These are phyloP conservation scores for Schizothecium vesticola DNA, from an alignment of 495 filamentous ascomycete genomes.

Conservation along the genomic window DNA sequence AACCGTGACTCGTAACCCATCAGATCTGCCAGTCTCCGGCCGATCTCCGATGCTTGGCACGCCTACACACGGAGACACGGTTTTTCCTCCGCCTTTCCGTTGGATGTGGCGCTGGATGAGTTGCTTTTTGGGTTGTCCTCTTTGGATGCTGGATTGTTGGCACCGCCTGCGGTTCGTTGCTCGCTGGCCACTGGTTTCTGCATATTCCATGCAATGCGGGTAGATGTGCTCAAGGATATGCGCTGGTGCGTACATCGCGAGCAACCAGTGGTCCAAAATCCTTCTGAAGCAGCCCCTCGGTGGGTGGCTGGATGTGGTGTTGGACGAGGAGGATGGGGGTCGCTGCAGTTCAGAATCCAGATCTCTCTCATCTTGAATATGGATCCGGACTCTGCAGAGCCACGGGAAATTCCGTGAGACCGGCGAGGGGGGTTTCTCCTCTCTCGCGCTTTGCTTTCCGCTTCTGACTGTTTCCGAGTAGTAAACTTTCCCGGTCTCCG, in stretches of 20 bases:
- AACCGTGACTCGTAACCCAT: not conserved
- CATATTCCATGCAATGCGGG: not conserved
- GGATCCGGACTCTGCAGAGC: not conserved
- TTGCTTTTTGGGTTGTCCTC: not conserved
- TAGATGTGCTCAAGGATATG: not conserved
- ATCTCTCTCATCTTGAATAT: not conserved
- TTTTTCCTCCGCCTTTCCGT: not conserved
- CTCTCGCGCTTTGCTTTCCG: not conserved
- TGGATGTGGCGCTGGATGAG: not conserved
- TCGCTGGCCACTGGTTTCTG: not conserved
- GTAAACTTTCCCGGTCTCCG: not conserved
- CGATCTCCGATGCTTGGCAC: not conserved
- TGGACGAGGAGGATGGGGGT: not conserved
- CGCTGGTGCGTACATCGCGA: not conserved
- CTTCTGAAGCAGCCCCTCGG: not conserved
- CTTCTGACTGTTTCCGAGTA: not conserved
- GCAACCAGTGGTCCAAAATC: not conserved
- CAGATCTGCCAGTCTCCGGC: not conserved
- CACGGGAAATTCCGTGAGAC: not conserved
- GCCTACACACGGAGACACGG: not conserved
- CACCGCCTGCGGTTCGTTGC: not conserved
- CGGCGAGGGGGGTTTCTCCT: not conserved
- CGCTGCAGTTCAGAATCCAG: not conserved
- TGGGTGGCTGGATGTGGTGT: not conserved
- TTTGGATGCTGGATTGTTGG: not conserved